Evolutionary conservation across 257 asterid species (phyloP).

Genomic region (Apocynum venetum): DNA sequence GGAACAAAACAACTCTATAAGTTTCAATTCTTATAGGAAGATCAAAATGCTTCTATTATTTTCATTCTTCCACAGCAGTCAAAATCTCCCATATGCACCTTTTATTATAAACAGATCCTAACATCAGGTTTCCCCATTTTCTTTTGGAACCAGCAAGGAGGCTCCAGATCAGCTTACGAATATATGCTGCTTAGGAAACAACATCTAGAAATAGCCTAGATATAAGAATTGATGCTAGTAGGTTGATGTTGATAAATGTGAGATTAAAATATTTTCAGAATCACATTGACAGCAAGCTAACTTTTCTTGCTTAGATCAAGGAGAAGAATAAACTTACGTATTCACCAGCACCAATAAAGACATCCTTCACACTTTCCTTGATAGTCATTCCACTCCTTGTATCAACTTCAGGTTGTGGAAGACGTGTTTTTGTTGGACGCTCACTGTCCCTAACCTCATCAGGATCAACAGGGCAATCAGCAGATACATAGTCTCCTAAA

Average conservation of each 20-base stretch:
- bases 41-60: neutral
- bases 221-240: neutral
- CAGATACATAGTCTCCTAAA: slow-evolving; percentile 94
- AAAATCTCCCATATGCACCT: neutral
- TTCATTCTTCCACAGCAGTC: neutral
- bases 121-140: neutral
- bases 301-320: neutral
- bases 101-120: neutral
- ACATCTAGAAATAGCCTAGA: neutral
- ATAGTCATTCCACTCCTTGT: slow-evolving; percentile 66
- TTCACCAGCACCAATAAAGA: slow-evolving; percentile 86
- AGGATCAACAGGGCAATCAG: slow-evolving; percentile 89
- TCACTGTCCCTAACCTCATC: slow-evolving; percentile 97
- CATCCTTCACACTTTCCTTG: slow-evolving; percentile 87
- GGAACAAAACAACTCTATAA: neutral
- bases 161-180: neutral
- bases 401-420: slow-evolving; percentile 73
- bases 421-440: slow-evolving; percentile 86
- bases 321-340: slow-evolving; percentile 54
- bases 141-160: neutral
- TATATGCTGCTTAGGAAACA: neutral
- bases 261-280: neutral
- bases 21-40: neutral
- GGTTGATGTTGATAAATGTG: neutral
- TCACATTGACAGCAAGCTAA: neutral